These are phyloP conservation scores for Hemerocallis citrina DNA, from an alignment of 106 monocot species.

Conservation along the genomic window DNA sequence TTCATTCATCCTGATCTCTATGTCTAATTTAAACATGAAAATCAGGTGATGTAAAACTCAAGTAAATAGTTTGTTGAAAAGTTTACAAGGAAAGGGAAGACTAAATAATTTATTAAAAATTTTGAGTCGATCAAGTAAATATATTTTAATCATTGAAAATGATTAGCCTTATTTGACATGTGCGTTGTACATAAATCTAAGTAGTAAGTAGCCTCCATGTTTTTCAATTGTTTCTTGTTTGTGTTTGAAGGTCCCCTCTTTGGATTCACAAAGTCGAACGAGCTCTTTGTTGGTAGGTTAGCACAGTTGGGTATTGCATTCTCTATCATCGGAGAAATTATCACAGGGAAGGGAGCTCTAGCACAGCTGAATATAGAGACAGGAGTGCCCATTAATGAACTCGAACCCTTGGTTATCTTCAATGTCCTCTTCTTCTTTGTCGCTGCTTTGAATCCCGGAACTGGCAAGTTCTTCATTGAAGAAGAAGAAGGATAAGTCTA, in stretches of 20 bases:
- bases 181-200: too few relatives aligned
- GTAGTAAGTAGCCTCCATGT: neutral
- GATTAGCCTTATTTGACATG: neutral
- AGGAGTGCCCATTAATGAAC: constrained; percentile 74
- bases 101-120: too few relatives aligned
- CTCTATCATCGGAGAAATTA: constrained; percentile 90
- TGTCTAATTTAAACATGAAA: too few relatives aligned
- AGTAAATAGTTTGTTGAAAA: too few relatives aligned
- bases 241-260: constrained; percentile 60
- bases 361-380: constrained; percentile 97
- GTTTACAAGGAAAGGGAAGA: too few relatives aligned
- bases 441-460: constrained; percentile 87
- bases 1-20: too few relatives aligned
- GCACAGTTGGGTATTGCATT: constrained; percentile 92
- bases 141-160: neutral
- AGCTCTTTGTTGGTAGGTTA: constrained; percentile 91
- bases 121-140: too few relatives aligned
- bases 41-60: too few relatives aligned
- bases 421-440: constrained; percentile 93
- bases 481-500: constrained; percentile 50
- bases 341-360: constrained; percentile 91
- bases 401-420: constrained; percentile 83
- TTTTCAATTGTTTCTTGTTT: neutral
- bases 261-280: constrained; percentile 95
- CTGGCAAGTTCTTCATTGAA: constrained; percentile 65